Evolutionary conservation across 108 stramenopile species (phyloP), one percentile per base, ranked within the genome.

Genomic region (Conticribra guillardii): DNA sequence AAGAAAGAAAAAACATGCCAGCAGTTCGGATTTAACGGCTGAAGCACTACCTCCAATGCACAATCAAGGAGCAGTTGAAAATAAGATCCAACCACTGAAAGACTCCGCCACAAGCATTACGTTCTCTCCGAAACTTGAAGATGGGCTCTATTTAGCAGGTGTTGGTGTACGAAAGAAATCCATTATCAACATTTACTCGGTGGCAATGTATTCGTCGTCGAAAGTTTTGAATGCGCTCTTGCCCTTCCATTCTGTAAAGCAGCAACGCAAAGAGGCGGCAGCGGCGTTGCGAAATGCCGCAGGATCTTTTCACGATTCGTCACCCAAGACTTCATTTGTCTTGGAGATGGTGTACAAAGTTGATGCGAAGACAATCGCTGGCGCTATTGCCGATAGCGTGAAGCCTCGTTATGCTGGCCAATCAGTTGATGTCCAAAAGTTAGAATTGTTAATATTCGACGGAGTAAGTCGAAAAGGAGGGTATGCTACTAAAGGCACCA

Each of bases 181-280:
- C 8, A 67, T 69, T 14, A 75, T 75, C 28, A 75, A 69, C 22
- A 33, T 75, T 0, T 76, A 69, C 50, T 34, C 47, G 27, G 73
- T 74, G 11, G 73, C 73, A 14, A 58, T 76, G 74, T 76, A 76
- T n/a, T n/a, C n/a, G n/a, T n/a, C n/a, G n/a, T n/a, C n/a, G n/a
- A n/a, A n/a, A n/a, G n/a, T n/a, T n/a, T n/a, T n/a, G n/a, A n/a
- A n/a, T n/a, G n/a, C n/a, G n/a, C 23, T 51, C 45, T 27, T 67
- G 69, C 19, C 47, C 54, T 21, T 18, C 41, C 0, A 54, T 49
- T 16, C 51, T 69, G 27, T 60, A 76, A 28, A 30, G 16, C 37
- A 58, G n/a, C 59, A 76, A 62, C 62, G 41, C 60, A 70, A 76
- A 33, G 74, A 69, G 21, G 59, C 69, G 1, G 37, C 62, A 53